phyloP scores from a whole-genome alignment of 2,329 filamentous ascomycete species.

The Niveomyces coronatus region DNA sequence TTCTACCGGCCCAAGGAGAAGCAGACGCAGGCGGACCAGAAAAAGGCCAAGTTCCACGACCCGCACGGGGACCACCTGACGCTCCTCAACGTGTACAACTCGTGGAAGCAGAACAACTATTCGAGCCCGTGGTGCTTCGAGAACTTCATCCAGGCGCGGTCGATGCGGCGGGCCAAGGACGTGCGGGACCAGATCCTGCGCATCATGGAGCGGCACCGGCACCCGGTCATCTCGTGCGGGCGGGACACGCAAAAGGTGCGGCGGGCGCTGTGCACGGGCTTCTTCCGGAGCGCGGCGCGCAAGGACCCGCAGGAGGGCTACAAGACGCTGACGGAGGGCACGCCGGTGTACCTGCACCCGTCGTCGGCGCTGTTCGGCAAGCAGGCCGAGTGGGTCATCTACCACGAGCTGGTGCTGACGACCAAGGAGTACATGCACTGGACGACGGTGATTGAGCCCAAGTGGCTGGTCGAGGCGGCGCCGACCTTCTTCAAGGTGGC shows the following conservation, averaged over 20 bases:
- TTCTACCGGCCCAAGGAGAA: slow-evolving; percentile 98
- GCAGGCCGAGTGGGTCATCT: slow-evolving; percentile 92
- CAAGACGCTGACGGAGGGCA: slow-evolving; percentile 93
- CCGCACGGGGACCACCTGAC: slow-evolving; percentile 90
- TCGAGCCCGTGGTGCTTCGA: slow-evolving; percentile 91
- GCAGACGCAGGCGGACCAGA: slow-evolving; percentile 90
- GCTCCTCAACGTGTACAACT: slow-evolving; percentile 90
- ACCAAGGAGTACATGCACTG: slow-evolving; percentile 98
- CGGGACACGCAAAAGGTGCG: slow-evolving; percentile 79
- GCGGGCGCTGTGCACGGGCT: slow-evolving; percentile 81
- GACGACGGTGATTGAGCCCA: slow-evolving; percentile 87
- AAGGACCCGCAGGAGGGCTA: slow-evolving; percentile 97
- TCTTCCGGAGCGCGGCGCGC: slow-evolving; percentile 89
- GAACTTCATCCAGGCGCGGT: slow-evolving; percentile 90
- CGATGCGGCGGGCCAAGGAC: slow-evolving; percentile 82
- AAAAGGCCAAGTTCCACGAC: slow-evolving; percentile 96
- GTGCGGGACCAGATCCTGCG: slow-evolving; percentile 84
- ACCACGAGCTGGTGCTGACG: slow-evolving; percentile 81
- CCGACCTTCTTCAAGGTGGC: slow-evolving; percentile 99
- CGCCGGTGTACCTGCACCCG: slow-evolving; percentile 90
- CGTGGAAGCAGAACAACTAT: slow-evolving; percentile 81
- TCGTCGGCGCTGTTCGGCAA: slow-evolving; percentile 89
- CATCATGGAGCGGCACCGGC: slow-evolving; percentile 88
- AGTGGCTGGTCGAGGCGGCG: slow-evolving; percentile 89
- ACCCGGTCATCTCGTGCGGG: slow-evolving; percentile 74